Conservation (phyloP, 805 yeast genomes). For the Teunomyces pallodes region DNA sequence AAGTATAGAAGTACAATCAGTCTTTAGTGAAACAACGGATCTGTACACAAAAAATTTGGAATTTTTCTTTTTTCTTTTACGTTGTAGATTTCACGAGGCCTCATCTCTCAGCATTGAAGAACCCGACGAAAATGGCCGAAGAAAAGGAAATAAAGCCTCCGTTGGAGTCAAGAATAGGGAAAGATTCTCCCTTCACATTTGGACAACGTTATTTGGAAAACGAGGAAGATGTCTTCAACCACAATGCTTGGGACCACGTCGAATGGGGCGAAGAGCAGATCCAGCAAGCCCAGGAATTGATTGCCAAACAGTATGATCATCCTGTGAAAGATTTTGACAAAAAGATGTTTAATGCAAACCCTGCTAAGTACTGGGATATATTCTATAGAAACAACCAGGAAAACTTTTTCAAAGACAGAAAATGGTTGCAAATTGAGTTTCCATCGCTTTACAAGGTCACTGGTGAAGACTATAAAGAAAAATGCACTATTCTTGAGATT, state of each 20-base stretch:
- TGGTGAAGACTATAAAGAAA: constrained; percentile 59
- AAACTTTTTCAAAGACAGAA: constrained; percentile 93
- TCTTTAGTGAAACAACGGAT: not conserved
- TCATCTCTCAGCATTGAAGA: not conserved
- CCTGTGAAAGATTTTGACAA: constrained; percentile 92
- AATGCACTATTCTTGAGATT: constrained; percentile 75
- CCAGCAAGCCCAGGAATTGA: constrained; percentile 68
- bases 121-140: not conserved
- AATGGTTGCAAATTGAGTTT: constrained; percentile 93
- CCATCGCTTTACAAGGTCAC: constrained; percentile 82
- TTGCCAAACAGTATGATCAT: constrained; percentile 66
- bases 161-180: constrained; percentile 62
- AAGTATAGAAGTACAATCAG: not conserved
- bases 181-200: constrained; percentile 87
- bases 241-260: constrained; percentile 96
- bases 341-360: constrained; percentile 72
- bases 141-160: constrained; percentile 28
- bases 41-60: not conserved
- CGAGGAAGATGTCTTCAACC: constrained; percentile 81
- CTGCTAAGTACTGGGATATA: constrained; percentile 93
- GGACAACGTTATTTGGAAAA: constrained; percentile 78
- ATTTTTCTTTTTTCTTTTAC: not conserved
- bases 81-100: not conserved
- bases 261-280: constrained; percentile 95
- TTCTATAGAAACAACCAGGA: constrained; percentile 88